Evolutionary conservation across 495 filamentous ascomycete genomes (phyloP).

Genomic region (Cryomyces antarcticus): DNA sequence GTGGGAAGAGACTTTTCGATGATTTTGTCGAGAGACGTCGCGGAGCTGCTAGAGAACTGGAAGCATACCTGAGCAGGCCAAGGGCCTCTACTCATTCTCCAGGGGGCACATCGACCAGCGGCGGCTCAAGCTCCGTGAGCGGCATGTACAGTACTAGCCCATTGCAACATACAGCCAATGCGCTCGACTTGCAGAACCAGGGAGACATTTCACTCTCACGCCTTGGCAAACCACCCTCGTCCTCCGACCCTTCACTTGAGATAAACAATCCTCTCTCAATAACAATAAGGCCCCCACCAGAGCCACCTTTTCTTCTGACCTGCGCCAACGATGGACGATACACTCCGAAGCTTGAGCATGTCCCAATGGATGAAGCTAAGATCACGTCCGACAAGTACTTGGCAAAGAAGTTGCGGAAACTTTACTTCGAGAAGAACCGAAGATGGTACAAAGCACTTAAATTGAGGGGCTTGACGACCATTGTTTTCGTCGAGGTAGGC

Average conservation of each 20-base stretch:
- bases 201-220: background rate
- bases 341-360: slow-evolving; percentile 13
- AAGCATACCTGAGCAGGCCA: slow-evolving; percentile 15
- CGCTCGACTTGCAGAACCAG: background rate
- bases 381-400: slow-evolving; percentile 16
- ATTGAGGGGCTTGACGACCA: slow-evolving; percentile 15
- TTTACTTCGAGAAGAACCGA: slow-evolving; percentile 15
- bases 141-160: background rate
- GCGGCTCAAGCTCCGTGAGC: slow-evolving; percentile 10
- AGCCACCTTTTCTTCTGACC: slow-evolving; percentile 10
- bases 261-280: background rate
- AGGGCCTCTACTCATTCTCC: slow-evolving; percentile 6
- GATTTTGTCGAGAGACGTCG: slow-evolving; percentile 18
- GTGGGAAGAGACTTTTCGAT: too few species aligned
- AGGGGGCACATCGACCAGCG: slow-evolving; percentile 10
- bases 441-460: slow-evolving; percentile 9
- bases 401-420: slow-evolving; percentile 10
- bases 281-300: slow-evolving; percentile 2
- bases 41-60: slow-evolving; percentile 17
- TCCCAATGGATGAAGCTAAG: slow-evolving; percentile 6
- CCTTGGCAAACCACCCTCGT: background rate
- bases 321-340: slow-evolving; percentile 14
- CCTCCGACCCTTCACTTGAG: too few species aligned
- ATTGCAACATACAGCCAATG: slow-evolving; percentile 3
- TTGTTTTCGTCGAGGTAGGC: slow-evolving; percentile 18